These are phyloP conservation scores for Paraphoma chrysanthemicola DNA, from an alignment of 2,329 filamentous ascomycete genomes.

Conservation along the genomic window DNA sequence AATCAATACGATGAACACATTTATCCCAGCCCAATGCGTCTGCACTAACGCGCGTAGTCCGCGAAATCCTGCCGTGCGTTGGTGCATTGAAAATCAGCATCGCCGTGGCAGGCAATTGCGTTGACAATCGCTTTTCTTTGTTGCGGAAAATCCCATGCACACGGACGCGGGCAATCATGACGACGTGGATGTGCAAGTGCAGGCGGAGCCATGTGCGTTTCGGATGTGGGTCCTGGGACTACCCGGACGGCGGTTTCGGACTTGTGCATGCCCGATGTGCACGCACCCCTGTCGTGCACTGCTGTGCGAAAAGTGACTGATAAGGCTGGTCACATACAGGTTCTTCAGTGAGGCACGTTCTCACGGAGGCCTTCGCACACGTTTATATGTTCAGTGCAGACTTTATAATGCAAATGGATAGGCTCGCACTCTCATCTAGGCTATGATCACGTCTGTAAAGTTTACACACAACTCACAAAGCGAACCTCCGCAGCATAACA, in stretches of 20 bases:
- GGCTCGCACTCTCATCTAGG: no score
- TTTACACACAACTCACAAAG: no score
- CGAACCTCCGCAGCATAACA: no score
- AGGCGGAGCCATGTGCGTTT: no score
- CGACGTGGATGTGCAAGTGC: conserved; percentile 3
- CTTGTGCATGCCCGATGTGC: background rate
- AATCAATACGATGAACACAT: background rate
- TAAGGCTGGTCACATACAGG: background rate
- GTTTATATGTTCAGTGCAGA: no score
- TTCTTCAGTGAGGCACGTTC: background rate
- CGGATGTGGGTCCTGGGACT: no score
- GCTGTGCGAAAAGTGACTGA: background rate
- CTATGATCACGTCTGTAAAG: no score
- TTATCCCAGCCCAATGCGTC: background rate
- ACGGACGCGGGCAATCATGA: conserved; percentile 3
- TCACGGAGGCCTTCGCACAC: no score
- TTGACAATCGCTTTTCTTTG: background rate
- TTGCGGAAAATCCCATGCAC: background rate
- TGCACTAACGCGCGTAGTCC: background rate
- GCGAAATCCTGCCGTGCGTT: background rate
- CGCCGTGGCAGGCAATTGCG: background rate
- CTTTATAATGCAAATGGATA: no score
- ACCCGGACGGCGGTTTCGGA: no score
- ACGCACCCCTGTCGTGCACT: background rate
- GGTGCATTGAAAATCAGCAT: background rate